These are phyloP conservation scores for Silybum marianum DNA, from an alignment of 129 eudicot species.

Conservation along the genomic window DNA sequence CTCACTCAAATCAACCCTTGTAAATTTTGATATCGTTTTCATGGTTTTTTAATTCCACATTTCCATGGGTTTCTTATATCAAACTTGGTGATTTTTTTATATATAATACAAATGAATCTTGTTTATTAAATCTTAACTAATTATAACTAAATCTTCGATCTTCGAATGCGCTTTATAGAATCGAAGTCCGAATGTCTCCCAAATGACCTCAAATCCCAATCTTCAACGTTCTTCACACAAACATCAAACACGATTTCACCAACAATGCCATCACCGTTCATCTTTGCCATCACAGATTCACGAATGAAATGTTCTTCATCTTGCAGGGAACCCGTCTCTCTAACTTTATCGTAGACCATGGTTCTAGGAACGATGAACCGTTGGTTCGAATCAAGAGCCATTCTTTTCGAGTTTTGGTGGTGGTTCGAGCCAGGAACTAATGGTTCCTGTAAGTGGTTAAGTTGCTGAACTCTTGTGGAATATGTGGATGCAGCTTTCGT, in stretches of 20 bases:
- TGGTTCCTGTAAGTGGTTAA: slow-evolving; percentile 57
- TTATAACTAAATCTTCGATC: slow-evolving; percentile 53
- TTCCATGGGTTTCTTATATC: too few relatives aligned
- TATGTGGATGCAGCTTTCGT: slow-evolving; percentile 56
- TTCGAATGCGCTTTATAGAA: slow-evolving; percentile 78
- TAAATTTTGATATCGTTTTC: too few relatives aligned
- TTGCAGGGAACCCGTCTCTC: slow-evolving; percentile 70
- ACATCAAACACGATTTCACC: slow-evolving; percentile 81
- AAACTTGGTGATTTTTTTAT: too few relatives aligned
- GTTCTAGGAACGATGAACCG: slow-evolving; percentile 58
- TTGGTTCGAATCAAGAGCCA: slow-evolving; percentile 57
- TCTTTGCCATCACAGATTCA: slow-evolving; percentile 34
- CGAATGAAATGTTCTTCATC: slow-evolving; percentile 61
- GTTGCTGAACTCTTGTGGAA: slow-evolving; percentile 51
- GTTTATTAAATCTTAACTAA: neutral
- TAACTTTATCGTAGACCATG: slow-evolving; percentile 64
- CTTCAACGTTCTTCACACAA: slow-evolving; percentile 77
- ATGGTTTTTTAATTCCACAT: too few relatives aligned
- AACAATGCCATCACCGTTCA: slow-evolving; percentile 76
- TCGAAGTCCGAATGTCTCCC: slow-evolving; percentile 60
- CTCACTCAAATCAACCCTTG: too few relatives aligned
- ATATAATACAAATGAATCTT: too few relatives aligned
- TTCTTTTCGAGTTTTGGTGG: slow-evolving; percentile 60
- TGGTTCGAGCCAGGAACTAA: slow-evolving; percentile 52
- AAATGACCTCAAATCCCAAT: slow-evolving; percentile 73